Conservation (phyloP, 129 eudicot genomes). For the Saussurea involucrata region DNA sequence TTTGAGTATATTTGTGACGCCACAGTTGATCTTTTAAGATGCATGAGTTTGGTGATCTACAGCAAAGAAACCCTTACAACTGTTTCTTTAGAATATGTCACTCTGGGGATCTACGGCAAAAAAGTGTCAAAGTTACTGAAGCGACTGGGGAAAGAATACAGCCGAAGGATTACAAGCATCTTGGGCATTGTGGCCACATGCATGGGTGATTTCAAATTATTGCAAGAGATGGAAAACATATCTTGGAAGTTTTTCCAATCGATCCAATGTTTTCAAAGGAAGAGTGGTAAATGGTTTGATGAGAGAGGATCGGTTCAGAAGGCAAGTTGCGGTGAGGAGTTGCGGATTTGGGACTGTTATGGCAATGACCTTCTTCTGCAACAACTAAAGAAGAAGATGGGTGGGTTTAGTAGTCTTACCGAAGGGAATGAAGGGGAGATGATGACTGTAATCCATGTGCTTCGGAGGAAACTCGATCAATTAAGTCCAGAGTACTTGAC, state of each 20-base stretch:
- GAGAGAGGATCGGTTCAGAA: neutral
- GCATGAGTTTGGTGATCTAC: neutral
- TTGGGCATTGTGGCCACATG: neutral
- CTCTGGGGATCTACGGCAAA: neutral
- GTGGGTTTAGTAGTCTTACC: neutral
- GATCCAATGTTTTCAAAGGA: neutral
- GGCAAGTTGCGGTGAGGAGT: neutral
- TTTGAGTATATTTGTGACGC: neutral
- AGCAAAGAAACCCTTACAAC: neutral
- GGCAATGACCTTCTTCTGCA: neutral
- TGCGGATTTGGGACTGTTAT: slow-evolving; percentile 2
- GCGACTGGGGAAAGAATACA: neutral
- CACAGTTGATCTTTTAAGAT: neutral
- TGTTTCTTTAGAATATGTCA: neutral
- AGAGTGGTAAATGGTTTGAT: neutral
- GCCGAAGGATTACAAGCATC: neutral
- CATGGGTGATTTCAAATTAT: neutral
- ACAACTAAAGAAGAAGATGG: slow-evolving; percentile 5
- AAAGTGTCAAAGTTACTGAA: neutral
- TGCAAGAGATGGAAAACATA: neutral
- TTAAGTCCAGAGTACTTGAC: too few relatives aligned
- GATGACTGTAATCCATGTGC: neutral
- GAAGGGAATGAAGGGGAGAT: neutral
- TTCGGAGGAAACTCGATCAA: neutral
- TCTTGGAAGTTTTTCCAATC: neutral